Evolutionary conservation across 2,329 filamentous ascomycete species (phyloP), one percentile per base, ranked within the genome.

Genomic region (Neophaeococcomyces aloes): DNA sequence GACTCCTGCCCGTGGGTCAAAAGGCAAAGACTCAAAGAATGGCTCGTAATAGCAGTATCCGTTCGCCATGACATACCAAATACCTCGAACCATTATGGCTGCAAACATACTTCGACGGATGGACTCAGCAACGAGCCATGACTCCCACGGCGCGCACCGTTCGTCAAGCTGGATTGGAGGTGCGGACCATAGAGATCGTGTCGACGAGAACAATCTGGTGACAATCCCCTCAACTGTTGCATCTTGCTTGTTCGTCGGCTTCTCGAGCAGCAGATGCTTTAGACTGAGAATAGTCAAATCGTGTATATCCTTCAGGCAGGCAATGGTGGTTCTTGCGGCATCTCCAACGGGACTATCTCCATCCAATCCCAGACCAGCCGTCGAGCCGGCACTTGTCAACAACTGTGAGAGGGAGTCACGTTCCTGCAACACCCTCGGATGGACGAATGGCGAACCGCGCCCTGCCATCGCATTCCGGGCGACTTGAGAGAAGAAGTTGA

Each of bases 1-100:
- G 13, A 52, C 27, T 2, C 49, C 51, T 3, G 51, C 49, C 17
- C 51, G 47, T 8, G 48, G 45, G 37, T 53, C 51, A 27, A 53
- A 50, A 1, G 49, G 49, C 17, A 50, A 18, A 14, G 51, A 48
- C 25, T 53, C 51, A 34, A 52, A 44, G 36, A 49, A 40, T 14
- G 51, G 51, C n/a, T 47, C 40, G 29, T 51, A 51, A 33, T 40
- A 42, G 34, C 43, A 50, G 27, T 42, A 46, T n/a, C 51, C 51
- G 5, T 38, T 29, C 13, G 45, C 36, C 7, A 42, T 19, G 13
- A 44, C 35, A 34, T 51, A 42, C 33, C 51, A 23, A 17, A 52
- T 7, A 10, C 48, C 49, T 18, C 46, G 32, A 5, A 53, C 35
- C 23, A 50, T 34, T 19, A 42, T 35, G 14, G 38, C 37, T 25